A percentile compares a stretch with the other conserved stretches of the same genome.
Conservation (phyloP, 164 flowering plant genomes). For the Euptelea pleiosperma region DNA sequence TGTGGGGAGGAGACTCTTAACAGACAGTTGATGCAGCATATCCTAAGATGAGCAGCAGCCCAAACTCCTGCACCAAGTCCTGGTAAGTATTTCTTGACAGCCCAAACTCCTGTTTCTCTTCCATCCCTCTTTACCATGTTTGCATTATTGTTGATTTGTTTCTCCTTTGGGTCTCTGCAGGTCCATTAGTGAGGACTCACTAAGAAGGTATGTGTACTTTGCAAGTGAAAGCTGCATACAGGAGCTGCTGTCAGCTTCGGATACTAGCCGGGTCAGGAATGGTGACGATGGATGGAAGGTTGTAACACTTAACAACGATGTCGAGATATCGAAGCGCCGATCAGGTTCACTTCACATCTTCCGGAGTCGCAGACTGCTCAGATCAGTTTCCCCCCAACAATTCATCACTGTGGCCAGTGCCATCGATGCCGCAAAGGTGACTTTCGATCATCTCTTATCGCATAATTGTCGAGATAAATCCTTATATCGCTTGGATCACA, state of each 20-base stretch:
- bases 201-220: conserved; percentile 66
- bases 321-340: conserved; percentile 70
- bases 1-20: not conserved
- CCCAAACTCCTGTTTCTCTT: not conserved
- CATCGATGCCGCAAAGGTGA: conserved; percentile 86
- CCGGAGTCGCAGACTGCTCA: conserved; percentile 70
- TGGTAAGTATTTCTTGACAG: conserved; percentile 33
- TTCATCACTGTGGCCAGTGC: conserved; percentile 87
- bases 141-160: not conserved
- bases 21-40: not conserved
- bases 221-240: conserved; percentile 94
- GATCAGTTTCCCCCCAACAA: conserved; percentile 70
- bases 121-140: too few relatives aligned
- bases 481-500: too few relatives aligned
- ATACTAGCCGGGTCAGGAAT: conserved; percentile 29
- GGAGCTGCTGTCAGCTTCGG: conserved; percentile 73
- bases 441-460: too few relatives aligned
- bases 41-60: conserved; percentile 31
- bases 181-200: conserved; percentile 82
- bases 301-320: conserved; percentile 50
- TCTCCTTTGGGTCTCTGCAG: conserved; percentile 19
- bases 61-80: conserved; percentile 47
- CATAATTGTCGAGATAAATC: too few relatives aligned
- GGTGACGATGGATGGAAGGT: conserved; percentile 63
- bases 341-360: conserved; percentile 62